Evolutionary conservation across 768 basidiomycete species (phyloP).

Genomic region (Tephrocybe rancida): DNA sequence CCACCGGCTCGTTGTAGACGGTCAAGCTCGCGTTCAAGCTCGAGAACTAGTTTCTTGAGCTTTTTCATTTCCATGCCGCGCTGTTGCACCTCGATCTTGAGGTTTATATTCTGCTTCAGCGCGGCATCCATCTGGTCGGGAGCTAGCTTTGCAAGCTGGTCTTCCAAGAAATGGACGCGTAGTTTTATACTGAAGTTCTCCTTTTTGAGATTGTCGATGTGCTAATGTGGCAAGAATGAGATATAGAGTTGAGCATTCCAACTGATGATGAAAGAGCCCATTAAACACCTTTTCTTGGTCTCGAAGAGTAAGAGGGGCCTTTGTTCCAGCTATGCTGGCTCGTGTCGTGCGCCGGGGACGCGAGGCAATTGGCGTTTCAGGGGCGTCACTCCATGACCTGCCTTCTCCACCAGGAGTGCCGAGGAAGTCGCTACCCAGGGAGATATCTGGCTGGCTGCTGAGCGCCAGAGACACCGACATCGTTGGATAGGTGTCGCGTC

Average conservation of each 20-base stretch:
- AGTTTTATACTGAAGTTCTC: constrained; percentile 98
- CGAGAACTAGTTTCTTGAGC: constrained; percentile 84
- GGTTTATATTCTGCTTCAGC: constrained; percentile 89
- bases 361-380: constrained; percentile 50
- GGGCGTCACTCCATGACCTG: constrained; percentile 42
- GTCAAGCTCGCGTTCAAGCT: constrained; percentile 81
- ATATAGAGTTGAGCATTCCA: not conserved
- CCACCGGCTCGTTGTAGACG: constrained; percentile 57
- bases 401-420: constrained; percentile 56
- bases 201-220: constrained; percentile 94
- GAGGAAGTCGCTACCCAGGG: constrained; percentile 52
- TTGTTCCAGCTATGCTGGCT: constrained; percentile 38
- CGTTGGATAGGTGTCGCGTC: not conserved
- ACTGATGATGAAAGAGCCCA: not conserved
- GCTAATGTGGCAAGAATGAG: constrained; percentile 43
- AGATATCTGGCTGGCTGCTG: constrained; percentile 57
- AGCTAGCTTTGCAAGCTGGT: constrained; percentile 85
- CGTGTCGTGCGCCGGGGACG: constrained; percentile 44
- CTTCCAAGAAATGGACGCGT: constrained; percentile 93
- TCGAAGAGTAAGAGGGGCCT: constrained; percentile 73
- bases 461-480: constrained; percentile 48
- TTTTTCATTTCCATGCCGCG: constrained; percentile 91
- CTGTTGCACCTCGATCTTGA: constrained; percentile 91
- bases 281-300: constrained; percentile 92
- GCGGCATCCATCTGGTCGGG: constrained; percentile 93